Evolutionary conservation across 371 early-diverging fungal genomes (phyloP).

Genomic region (Vittaforma corneae): DNA sequence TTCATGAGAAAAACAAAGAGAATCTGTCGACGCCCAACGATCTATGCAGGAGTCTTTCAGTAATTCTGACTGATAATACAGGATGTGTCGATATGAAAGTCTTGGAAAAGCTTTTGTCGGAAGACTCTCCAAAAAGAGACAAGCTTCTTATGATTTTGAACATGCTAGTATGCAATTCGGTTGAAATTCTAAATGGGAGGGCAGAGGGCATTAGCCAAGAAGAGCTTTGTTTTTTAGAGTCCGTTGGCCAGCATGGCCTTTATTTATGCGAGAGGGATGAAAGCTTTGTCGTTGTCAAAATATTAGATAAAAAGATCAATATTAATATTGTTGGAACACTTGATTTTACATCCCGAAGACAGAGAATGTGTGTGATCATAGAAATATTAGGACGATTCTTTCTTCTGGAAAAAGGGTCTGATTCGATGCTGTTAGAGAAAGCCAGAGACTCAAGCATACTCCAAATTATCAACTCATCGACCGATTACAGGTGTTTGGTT

Average conservation of each 20-base stretch:
- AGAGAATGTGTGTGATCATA: constrained; percentile 55
- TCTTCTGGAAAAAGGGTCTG: constrained; percentile 78
- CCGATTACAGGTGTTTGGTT: constrained; percentile 74
- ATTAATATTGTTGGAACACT: constrained; percentile 23
- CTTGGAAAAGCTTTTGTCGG: constrained; percentile 58
- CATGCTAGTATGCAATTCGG: constrained; percentile 53
- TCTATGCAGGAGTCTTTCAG: background rate
- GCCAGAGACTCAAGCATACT: too few relatives aligned
- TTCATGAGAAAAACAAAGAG: constrained; percentile 26
- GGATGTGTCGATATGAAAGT: constrained; percentile 45
- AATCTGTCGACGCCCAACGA: background rate
- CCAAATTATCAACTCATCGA: constrained; percentile 64
- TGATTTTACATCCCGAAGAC: constrained; percentile 54
- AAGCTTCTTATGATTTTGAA: constrained; percentile 37
- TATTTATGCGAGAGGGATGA: constrained; percentile 17
- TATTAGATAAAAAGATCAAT: constrained; percentile 15
- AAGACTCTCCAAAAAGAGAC: background rate
- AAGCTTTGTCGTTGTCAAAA: constrained; percentile 17
- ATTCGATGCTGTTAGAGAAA: constrained; percentile 56
- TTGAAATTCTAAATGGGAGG: constrained; percentile 51
- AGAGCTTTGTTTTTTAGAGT: constrained; percentile 54
- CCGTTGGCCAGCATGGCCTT: constrained; percentile 23
- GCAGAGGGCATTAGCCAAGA: constrained; percentile 58
- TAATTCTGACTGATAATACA: too few relatives aligned
- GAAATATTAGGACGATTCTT: constrained; percentile 23